Percentiles rank a stretch among this genome's conserved stretches.
These are phyloP conservation scores for Cadophora malorum DNA, from an alignment of 2,329 filamentous ascomycete genomes.

Conservation along the genomic window DNA sequence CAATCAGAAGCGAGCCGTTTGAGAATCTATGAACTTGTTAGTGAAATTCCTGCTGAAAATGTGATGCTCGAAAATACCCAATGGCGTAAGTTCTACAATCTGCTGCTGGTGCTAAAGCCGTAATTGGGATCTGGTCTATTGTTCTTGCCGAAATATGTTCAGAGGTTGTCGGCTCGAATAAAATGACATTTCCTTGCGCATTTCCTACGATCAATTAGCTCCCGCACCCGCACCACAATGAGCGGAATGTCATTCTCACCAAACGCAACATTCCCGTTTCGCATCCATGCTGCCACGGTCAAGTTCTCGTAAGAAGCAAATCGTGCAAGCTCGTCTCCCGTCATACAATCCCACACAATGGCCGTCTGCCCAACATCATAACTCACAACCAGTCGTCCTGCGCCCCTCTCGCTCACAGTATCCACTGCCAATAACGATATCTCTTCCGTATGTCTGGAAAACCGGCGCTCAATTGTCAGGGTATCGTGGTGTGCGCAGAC, in stretches of 20 bases:
- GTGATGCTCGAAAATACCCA: conserved; percentile 63
- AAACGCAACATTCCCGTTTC: conserved; percentile 95
- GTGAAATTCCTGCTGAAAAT: conserved; percentile 9
- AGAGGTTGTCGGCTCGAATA: conserved; percentile 91
- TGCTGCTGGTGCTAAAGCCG: conserved; percentile 84
- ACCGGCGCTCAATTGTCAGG: conserved; percentile 84
- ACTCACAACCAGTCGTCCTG: conserved; percentile 86
- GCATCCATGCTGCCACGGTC: conserved; percentile 90
- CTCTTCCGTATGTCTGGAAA: conserved; percentile 82
- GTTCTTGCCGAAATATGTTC: conserved; percentile 92
- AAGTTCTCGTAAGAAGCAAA: conserved; percentile 92
- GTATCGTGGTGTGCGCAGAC: conserved; percentile 93
- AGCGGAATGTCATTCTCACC: conserved; percentile 62
- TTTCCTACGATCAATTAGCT: conserved; percentile 67
- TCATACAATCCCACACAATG: conserved; percentile 96
- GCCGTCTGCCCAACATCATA: conserved; percentile 91
- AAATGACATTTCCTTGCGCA: conserved; percentile 86
- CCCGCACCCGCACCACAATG: conserved; percentile 17
- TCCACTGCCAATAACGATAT: conserved; percentile 87
- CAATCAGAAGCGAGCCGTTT: conserved; percentile 92
- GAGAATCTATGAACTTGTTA: conserved; percentile 69
- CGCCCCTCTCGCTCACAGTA: conserved; percentile 85
- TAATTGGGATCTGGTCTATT: conserved; percentile 90
- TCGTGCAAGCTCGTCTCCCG: conserved; percentile 87
- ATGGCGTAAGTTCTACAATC: conserved; percentile 97